phyloP scores from a whole-genome alignment of 495 filamentous ascomycete species.

The Podospora anserina region DNA sequence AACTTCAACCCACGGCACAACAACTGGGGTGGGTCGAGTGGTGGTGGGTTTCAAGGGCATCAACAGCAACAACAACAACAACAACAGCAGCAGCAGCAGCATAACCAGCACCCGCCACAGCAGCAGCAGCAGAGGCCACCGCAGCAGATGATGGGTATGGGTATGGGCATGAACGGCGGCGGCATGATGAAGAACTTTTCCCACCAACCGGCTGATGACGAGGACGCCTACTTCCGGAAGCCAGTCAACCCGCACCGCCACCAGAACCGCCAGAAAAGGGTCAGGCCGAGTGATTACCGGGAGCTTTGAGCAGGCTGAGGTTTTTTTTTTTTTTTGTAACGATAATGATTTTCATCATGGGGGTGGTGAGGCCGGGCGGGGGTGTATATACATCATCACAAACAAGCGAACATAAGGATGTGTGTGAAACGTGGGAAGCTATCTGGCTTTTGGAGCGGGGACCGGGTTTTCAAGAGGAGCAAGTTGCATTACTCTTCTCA shows the following conservation, averaged over 20 bases:
- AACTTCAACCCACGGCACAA: not conserved
- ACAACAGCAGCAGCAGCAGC: slow-evolving; percentile 20
- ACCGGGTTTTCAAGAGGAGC: not conserved
- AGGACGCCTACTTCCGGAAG: slow-evolving; percentile 91
- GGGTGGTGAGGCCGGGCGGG: too few species aligned
- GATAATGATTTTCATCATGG: not conserved
- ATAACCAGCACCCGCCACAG: slow-evolving; percentile 23
- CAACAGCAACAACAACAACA: slow-evolving; percentile 25
- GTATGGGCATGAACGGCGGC: slow-evolving; percentile 26
- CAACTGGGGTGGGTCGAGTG: slow-evolving; percentile 18
- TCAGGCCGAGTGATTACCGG: slow-evolving; percentile 82
- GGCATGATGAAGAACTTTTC: slow-evolving; percentile 43
- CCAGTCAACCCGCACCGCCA: slow-evolving; percentile 94
- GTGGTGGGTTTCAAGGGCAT: slow-evolving; percentile 21
- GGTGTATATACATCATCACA: not conserved
- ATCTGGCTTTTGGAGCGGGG: too few species aligned
- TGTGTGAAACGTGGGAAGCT: not conserved
- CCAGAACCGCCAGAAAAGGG: slow-evolving; percentile 70
- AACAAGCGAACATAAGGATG: not conserved
- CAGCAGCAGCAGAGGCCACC: slow-evolving; percentile 29
- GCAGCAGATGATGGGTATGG: slow-evolving; percentile 31
- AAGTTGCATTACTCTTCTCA: not conserved
- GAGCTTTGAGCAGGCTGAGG: slow-evolving; percentile 56
- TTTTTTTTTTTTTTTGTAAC: not conserved
- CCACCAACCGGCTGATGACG: slow-evolving; percentile 80